phyloP scores from a whole-genome alignment of 805 yeast genomes.

The Blastobotrys chiropterorum region DNA sequence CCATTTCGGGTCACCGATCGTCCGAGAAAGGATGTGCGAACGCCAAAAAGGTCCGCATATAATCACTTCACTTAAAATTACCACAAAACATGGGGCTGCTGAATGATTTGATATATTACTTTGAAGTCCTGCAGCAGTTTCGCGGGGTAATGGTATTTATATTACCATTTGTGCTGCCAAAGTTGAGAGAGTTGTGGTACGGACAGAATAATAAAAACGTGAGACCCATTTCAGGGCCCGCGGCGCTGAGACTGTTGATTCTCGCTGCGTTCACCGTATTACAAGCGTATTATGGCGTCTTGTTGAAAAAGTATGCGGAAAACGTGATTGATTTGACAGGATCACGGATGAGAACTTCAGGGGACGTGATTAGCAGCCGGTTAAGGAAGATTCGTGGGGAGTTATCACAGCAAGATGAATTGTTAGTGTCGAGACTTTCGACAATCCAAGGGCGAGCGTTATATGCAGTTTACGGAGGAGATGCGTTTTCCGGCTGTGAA shows the following conservation, averaged over 20 bases:
- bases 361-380: conserved; percentile 15
- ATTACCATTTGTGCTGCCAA: neutral
- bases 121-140: neutral
- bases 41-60: too few relatives aligned
- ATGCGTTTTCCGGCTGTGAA: conserved; percentile 17
- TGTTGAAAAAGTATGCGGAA: neutral
- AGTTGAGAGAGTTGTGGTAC: neutral
- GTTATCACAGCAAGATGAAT: conserved; percentile 7
- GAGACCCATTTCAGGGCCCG: neutral
- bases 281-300: neutral
- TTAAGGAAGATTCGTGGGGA: conserved; percentile 7
- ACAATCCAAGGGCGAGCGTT: conserved; percentile 14
- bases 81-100: neutral
- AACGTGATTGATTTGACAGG: conserved; percentile 16
- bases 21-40: too few relatives aligned
- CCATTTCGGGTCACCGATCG: too few relatives aligned
- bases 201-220: neutral
- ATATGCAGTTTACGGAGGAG: conserved; percentile 21
- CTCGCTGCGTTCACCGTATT: neutral
- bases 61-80: neutral
- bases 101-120: neutral
- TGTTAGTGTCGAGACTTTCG: conserved; percentile 11
- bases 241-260: neutral
- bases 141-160: neutral
- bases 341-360: conserved; percentile 16